Percentiles rank a stretch among this genome's conserved stretches.
These are phyloP conservation scores for Lindgomyces ingoldianus DNA, from an alignment of 495 filamentous ascomycete species.

Conservation along the genomic window DNA sequence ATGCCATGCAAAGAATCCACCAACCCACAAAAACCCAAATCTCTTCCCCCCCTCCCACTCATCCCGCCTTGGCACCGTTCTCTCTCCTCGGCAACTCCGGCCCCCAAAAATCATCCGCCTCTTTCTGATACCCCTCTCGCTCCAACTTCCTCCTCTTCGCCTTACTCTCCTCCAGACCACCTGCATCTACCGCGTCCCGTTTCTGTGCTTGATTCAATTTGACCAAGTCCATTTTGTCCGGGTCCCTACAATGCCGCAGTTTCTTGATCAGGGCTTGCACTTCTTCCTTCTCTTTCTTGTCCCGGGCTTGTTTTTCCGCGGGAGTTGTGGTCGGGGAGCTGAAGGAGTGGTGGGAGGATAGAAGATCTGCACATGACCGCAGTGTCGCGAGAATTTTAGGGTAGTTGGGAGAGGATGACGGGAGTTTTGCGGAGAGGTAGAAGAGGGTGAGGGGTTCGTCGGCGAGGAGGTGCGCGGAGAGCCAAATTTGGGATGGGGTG, in stretches of 20 bases:
- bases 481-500: slow-evolving; percentile 91
- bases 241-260: slow-evolving; percentile 76
- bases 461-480: slow-evolving; percentile 72
- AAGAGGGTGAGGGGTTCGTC: slow-evolving; percentile 71
- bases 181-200: slow-evolving; percentile 47
- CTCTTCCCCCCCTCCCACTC: not conserved
- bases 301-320: slow-evolving; percentile 28
- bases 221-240: slow-evolving; percentile 61
- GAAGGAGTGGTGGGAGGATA: slow-evolving; percentile 31
- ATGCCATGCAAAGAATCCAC: no score
- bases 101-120: slow-evolving; percentile 59
- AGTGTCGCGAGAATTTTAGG: slow-evolving; percentile 50
- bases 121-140: slow-evolving; percentile 50
- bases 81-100: slow-evolving; percentile 41
- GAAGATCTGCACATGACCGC: slow-evolving; percentile 48
- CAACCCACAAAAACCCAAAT: not conserved
- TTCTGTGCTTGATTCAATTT: slow-evolving; percentile 56
- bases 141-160: slow-evolving; percentile 63
- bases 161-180: slow-evolving; percentile 46
- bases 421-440: slow-evolving; percentile 73
- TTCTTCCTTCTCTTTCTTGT: slow-evolving; percentile 27
- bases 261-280: slow-evolving; percentile 62
- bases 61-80: not conserved
- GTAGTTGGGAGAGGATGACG: slow-evolving; percentile 3
- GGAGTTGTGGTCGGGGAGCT: slow-evolving; percentile 44